Base-by-base conservation (phyloP, 441 rosid genomes). In the Hura crepitans region DNA sequence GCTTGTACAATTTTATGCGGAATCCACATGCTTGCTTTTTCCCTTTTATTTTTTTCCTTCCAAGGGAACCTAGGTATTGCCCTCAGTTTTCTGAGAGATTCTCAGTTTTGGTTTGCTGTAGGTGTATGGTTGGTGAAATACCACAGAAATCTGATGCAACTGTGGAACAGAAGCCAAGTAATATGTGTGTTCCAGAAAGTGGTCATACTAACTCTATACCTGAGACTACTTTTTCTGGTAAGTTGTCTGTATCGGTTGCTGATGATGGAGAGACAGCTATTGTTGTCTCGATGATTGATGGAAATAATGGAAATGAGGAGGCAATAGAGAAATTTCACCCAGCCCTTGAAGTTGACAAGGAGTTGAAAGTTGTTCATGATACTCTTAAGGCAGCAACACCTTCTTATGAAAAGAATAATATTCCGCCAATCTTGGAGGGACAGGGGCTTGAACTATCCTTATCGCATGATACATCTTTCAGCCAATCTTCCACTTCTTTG, bases 221-320 rank as follows among this genome's bases (percentile, higher is more conserved):
- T 13, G 85, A 88, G 77, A 80, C 81, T 78, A 47, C 84, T 70
- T 85, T 80, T 61, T 74, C 87, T 57, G 85, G 96, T 72, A 93
- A 89, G 71, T 65, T 96, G 75, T 83, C 96, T 75, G 88, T 96
- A 65, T 84, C 91, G 66, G 82, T 93, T 66, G 98, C 95, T 73
- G 99, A 93, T 82, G 84, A 84, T 66, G 99, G 99, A 68, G 99
- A 95, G 82, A 92, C 98, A 5, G 99, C 97, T 65, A 43, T 96
- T 79, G 96, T 96, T 68, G 93, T 96, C 77, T 89, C 99, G 68
- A 84, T 87, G 82, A 84, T 89, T 28, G 84, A 83, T 66, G 90
- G 74, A 56, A 84, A 78, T 56, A 83, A 85, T 56, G 75, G 74
- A 73, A 69, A 63, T 67, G 73, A 79, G 74, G 81, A 82, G 80